Evolutionary conservation across 108 stramenopile species (phyloP), one percentile per base, ranked within the genome.

Genomic region (Nitzschia inconspicua): DNA sequence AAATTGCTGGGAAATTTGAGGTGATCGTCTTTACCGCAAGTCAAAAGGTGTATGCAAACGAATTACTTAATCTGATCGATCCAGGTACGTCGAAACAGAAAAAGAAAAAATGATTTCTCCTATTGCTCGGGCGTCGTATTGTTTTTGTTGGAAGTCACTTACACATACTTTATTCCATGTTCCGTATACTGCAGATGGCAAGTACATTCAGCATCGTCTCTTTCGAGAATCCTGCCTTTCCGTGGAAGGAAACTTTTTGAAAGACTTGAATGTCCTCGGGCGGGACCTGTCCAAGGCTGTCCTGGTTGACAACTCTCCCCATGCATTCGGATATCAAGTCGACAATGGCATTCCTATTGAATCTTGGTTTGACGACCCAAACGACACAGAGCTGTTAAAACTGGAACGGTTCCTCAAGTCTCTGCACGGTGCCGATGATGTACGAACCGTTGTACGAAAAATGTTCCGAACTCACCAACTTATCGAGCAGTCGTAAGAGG

Each of bases 321-420:
- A 92, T 75, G 91, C 92, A 35, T 97, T 93, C 73, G 85, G 87
- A 10, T 95, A 91, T 70, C 96, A 97, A 47, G 75, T 88, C 6
- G 91, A 95, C 71, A 99, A 99, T 79, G 98, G 96, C 40, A 94
- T 99, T 22, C 97, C 97, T 44, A 98, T 98, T 65, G 95, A 96
- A 79, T 86, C 83, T 29, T 99, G 96, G 96, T 98, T 96, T 76
- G 98, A 99, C 55, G 96, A 97, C 80, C 82, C 68, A 4, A 62
- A 75, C 24, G 98, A 99, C 59, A 84, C 67, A 24, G 97, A 97
- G 57, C 72, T 99, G 59, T 44, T 86, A 16, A 95, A 96, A 54
- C 78, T 99, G 29, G 85, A 92, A 47, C 64, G 76, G 18, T 96
- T 99, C 63, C 72, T 98, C 47, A 29, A 82, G 50, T 78, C 70